Evolutionary conservation across 164 flowering plant genomes (phyloP), one percentile per base, ranked within the genome.

Genomic region (Chimonanthus salicifolius): DNA sequence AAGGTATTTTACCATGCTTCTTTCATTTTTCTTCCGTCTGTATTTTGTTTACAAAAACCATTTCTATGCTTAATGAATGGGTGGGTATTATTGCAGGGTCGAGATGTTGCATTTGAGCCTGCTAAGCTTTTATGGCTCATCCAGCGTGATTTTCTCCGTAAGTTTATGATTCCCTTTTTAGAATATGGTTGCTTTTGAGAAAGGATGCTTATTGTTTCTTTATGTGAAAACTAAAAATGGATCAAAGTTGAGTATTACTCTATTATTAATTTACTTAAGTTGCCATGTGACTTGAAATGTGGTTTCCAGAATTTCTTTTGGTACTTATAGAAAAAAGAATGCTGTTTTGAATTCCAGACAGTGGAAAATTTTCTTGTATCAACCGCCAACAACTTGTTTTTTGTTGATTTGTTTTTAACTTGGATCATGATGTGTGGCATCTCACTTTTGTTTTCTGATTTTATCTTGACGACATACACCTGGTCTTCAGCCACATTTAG

Each of bases 71-170:
- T 73, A 33, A 63, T 70, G 74, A 67, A 6, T 76, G 67, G 49
- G n/a, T 74, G 71, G 51, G 54, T 67, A 15, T 21, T 71, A 50
- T 73, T 83, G 70, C 82, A 96, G 99, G 99, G 99, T n/a, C 88
- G 92, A 85, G 99, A 94, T 86, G 88, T 96, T 80, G 97, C 99
- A 20, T 96, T 96, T 82, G 98, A 89, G 78, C 99, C 99, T 66
- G 94, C 99, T 65, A 96, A 94, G 83, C 92, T 96, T 67, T 78
- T 96, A 78, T 96, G 99, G 99, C 94, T 96, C 64, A 96, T 96
- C 75, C 99, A 96, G 76, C 97, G 99, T 69, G 99, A 96, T 84
- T 96, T 96, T 83, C 84, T 96, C 5, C 95, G 99, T 96, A 88
- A 86, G 99, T 86, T 73, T 6, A 49, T 54, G 16, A 13, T 54